Conservation (phyloP, 345 rosid genomes). For the Pistacia vera region DNA sequence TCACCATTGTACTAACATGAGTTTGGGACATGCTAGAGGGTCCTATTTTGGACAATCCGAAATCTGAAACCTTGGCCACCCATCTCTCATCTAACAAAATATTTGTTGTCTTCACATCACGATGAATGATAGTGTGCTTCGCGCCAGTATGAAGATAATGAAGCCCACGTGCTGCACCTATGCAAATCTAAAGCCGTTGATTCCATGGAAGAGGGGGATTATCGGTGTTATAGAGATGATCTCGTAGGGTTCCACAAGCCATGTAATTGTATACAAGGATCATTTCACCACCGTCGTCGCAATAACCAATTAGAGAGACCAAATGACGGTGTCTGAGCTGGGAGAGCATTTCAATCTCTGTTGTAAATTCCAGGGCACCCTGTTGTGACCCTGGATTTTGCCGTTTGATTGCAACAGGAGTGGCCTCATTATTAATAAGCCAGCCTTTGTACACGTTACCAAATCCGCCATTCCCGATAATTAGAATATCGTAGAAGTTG, state of each 20-base stretch:
- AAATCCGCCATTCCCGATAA: conserved; percentile 31
- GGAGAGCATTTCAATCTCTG: conserved; percentile 47
- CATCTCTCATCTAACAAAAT: conserved; percentile 50
- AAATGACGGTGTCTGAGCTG: conserved; percentile 35
- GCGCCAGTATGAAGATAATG: conserved; percentile 42
- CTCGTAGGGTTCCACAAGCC: conserved; percentile 35
- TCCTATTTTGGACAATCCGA: conserved; percentile 48
- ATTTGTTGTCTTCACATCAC: conserved; percentile 59
- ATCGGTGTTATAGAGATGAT: conserved; percentile 29
- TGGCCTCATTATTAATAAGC: conserved; percentile 26
- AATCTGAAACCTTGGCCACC: conserved; percentile 63
- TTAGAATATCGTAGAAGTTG: conserved; percentile 34
- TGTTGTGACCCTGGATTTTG: conserved; percentile 29
- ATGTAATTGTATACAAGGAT: conserved; percentile 41
- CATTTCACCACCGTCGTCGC: conserved; percentile 34
- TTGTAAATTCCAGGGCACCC: conserved; percentile 33
- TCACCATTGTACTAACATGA: conserved; percentile 52
- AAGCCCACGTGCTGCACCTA: conserved; percentile 37
- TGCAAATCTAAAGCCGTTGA: conserved; percentile 32
- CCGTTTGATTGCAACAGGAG: conserved; percentile 39
- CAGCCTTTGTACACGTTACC: conserved; percentile 42
- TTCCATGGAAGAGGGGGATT: conserved; percentile 39
- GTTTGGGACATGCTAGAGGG: conserved; percentile 38
- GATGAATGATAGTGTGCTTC: conserved; percentile 43
- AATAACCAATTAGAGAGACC: conserved; percentile 41